phyloP scores from a whole-genome alignment of 371 early-diverging fungal genomes.

The Funneliformis caledonium region DNA sequence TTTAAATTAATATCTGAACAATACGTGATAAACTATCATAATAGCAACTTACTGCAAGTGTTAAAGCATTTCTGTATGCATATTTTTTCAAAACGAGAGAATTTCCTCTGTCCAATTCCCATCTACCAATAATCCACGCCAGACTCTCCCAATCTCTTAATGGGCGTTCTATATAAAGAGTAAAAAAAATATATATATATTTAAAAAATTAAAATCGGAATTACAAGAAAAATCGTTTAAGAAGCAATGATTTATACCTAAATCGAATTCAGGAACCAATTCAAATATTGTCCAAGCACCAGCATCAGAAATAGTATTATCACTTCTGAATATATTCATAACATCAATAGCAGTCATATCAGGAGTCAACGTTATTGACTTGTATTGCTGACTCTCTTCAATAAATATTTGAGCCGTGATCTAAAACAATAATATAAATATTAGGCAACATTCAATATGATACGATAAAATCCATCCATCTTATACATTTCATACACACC shows the following conservation, averaged over 20 bases:
- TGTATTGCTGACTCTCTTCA: constrained; percentile 22
- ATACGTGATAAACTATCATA: background rate
- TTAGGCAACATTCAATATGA: background rate
- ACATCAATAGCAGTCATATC: constrained; percentile 27
- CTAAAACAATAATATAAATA: constrained; percentile 13
- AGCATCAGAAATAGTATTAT: constrained; percentile 25
- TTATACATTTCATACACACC: constrained; percentile 10
- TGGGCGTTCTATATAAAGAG: constrained; percentile 72
- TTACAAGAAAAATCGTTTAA: background rate
- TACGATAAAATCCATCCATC: background rate
- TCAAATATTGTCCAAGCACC: constrained; percentile 87
- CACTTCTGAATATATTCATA: constrained; percentile 16
- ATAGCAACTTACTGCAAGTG: constrained; percentile 43
- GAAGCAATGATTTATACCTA: constrained; percentile 49
- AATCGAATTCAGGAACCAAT: constrained; percentile 76
- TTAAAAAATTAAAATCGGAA: background rate
- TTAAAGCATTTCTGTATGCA: constrained; percentile 55
- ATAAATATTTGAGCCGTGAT: constrained; percentile 22
- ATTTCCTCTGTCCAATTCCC: constrained; percentile 78
- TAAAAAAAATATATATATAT: background rate
- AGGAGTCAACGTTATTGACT: constrained; percentile 6
- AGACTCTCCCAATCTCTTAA: constrained; percentile 89
- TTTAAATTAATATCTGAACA: background rate
- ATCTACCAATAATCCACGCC: constrained; percentile 73
- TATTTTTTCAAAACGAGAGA: constrained; percentile 79